Evolutionary conservation across 148 eudicot species (phyloP).

Genomic region (Polygonum aviculare): DNA sequence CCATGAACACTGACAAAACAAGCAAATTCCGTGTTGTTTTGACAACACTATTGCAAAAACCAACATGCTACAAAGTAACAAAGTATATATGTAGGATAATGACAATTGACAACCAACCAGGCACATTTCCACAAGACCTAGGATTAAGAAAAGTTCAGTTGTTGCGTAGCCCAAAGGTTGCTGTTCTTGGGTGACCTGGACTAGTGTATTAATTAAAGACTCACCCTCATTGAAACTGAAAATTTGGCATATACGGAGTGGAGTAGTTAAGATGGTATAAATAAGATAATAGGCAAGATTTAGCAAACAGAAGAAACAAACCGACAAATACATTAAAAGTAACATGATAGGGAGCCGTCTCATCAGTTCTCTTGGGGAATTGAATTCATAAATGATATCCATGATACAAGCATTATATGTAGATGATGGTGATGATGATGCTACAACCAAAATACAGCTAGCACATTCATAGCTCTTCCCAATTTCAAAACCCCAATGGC

Average conservation of each 20-base stretch:
- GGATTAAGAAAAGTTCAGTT: neutral
- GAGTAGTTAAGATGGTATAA: neutral
- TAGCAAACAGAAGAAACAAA: neutral
- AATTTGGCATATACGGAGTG: neutral
- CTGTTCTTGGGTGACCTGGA: neutral
- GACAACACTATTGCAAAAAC: too few species aligned
- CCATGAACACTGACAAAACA: too few species aligned
- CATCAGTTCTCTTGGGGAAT: neutral
- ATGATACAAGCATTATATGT: neutral
- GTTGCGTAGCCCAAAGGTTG: neutral
- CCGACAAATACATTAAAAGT: neutral
- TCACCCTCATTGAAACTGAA: neutral
- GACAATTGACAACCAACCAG: neutral
- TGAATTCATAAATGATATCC: neutral
- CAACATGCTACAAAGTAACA: too few species aligned
- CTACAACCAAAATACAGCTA: constrained; percentile 1
- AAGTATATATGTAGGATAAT: neutral
- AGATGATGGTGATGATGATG: neutral
- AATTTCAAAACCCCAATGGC: neutral
- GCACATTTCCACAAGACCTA: neutral
- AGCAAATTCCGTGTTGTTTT: too few species aligned
- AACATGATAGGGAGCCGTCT: neutral
- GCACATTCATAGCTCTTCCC: neutral
- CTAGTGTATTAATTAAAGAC: neutral
- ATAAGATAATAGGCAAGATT: neutral